Evolutionary conservation across 768 basidiomycete genomes (phyloP).

Genomic region (Amyloporia xantha): DNA sequence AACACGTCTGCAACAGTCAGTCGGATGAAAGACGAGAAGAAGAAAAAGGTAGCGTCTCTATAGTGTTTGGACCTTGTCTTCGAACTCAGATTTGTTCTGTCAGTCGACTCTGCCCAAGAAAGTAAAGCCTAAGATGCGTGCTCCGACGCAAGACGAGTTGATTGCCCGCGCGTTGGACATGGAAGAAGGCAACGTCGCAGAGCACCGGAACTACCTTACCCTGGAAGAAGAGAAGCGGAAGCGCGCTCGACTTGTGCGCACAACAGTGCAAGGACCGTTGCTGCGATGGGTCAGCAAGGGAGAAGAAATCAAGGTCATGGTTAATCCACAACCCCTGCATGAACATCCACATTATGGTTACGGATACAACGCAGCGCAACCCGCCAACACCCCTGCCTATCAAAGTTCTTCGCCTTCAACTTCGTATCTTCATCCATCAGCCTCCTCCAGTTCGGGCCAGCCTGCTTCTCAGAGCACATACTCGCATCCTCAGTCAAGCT

Average conservation of each 20-base stretch:
- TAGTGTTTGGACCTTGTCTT: neutral
- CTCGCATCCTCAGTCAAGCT: neutral
- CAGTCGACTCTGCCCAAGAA: conserved; percentile 53
- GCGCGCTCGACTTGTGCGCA: conserved; percentile 55
- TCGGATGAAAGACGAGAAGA: conserved; percentile 57
- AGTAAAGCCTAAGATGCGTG: conserved; percentile 41
- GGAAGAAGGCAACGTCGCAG: conserved; percentile 77
- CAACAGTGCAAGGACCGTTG: conserved; percentile 57
- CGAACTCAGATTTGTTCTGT: neutral
- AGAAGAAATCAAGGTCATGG: conserved; percentile 48
- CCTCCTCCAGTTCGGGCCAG: neutral
- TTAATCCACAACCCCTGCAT: conserved; percentile 29
- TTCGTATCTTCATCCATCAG: neutral
- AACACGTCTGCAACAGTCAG: conserved; percentile 63
- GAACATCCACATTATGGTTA: neutral
- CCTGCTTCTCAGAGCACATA: neutral
- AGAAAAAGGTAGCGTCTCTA: conserved; percentile 43
- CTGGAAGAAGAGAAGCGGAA: conserved; percentile 79
- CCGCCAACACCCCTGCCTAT: neutral
- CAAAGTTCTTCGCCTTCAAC: neutral
- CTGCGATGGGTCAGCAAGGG: conserved; percentile 64
- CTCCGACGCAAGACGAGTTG: conserved; percentile 75
- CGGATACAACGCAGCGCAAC: neutral
- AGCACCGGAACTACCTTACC: conserved; percentile 73
- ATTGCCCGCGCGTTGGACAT: conserved; percentile 79